Evolutionary conservation across 495 filamentous ascomycete species (phyloP), one percentile per base, ranked within the genome.

Genomic region (Margaritispora aquatica): DNA sequence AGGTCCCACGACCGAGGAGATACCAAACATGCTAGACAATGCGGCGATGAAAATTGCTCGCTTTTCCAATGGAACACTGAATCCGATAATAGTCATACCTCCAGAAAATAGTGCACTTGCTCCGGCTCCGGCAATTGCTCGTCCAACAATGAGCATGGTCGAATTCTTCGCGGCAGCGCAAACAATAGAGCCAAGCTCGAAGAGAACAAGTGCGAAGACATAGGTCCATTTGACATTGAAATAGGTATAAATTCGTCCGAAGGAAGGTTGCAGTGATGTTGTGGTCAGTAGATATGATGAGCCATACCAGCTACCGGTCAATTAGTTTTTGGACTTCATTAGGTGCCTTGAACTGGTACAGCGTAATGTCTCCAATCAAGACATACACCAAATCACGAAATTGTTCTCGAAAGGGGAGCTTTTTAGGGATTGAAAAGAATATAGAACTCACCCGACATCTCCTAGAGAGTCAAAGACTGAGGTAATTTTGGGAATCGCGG

Each of bases 21-120:
- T 56, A 26, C 59, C 61, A 46, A 60, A 66, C 83, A 93, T 93
- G 54, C 78, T 84, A 2, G 88, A 88, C 50, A 97, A 77, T 13
- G 91, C 61, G 1, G 89, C 87, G 29, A 87, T 88, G 58, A 83
- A 90, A 36, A 85, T 75, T 0, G 90, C 88, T 21, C 90, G 74
- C 57, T 85, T 78, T 4, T 73, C 68, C 7, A 94, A 71, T 0
- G 90, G 88, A 2, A 94, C 84, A 50, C 80, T 82, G 58, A 61
- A 66, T 8, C 54, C 61, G 47, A 66, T 23, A 21, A 68, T 66
- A 15, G 55, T 60, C 51, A 65, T 63, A 17, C 57, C 72, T 13
- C 79, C 80, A 1, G 76, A 75, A 61, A 80, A 81, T 60, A 82
- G 75, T 38, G 77, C 80, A 20, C 77, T 75, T 4, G 77, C 74